A percentile compares a stretch with the other conserved stretches of the same genome.
phyloP scores from a whole-genome alignment of 2,329 filamentous ascomycete genomes.

The Stachybotrys chartarum region DNA sequence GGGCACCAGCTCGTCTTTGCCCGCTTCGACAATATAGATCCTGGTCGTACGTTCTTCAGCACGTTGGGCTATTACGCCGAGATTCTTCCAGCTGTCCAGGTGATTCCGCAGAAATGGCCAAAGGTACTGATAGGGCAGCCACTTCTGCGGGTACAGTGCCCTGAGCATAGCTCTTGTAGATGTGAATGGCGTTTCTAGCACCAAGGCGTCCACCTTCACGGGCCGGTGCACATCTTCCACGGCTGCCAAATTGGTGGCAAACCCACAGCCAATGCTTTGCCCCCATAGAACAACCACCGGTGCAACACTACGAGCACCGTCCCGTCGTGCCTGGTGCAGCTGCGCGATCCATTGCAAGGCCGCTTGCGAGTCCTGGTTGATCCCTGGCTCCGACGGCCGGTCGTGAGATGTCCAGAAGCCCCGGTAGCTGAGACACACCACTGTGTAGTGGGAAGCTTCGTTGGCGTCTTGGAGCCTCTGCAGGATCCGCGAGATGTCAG shows the following conservation, averaged over 20 bases:
- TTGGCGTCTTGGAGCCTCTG: slow-evolving; percentile 32
- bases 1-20: slow-evolving; percentile 53
- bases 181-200: slow-evolving; percentile 72
- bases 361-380: slow-evolving; percentile 61
- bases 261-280: slow-evolving; percentile 67
- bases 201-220: slow-evolving; percentile 38
- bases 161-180: slow-evolving; percentile 64
- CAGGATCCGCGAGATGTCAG: slow-evolving; percentile 47
- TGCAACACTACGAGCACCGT: slow-evolving; percentile 9
- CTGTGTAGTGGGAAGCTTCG: slow-evolving; percentile 32
- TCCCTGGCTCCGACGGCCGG: slow-evolving; percentile 61
- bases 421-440: slow-evolving; percentile 55
- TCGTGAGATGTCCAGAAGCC: slow-evolving; percentile 76
- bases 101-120: slow-evolving; percentile 66
- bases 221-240: slow-evolving; percentile 24
- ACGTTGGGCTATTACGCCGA: slow-evolving; percentile 32
- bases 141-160: slow-evolving; percentile 69
- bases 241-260: slow-evolving; percentile 55
- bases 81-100: slow-evolving; percentile 46
- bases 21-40: slow-evolving; percentile 47
- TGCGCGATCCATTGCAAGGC: slow-evolving; percentile 54
- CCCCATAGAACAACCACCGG: slow-evolving; percentile 61
- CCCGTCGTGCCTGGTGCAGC: slow-evolving; percentile 20
- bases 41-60: slow-evolving; percentile 19
- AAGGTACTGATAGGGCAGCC: slow-evolving; percentile 71